Conservation (phyloP, 148 eudicot species). For the Rhododendron williamsianum region DNA sequence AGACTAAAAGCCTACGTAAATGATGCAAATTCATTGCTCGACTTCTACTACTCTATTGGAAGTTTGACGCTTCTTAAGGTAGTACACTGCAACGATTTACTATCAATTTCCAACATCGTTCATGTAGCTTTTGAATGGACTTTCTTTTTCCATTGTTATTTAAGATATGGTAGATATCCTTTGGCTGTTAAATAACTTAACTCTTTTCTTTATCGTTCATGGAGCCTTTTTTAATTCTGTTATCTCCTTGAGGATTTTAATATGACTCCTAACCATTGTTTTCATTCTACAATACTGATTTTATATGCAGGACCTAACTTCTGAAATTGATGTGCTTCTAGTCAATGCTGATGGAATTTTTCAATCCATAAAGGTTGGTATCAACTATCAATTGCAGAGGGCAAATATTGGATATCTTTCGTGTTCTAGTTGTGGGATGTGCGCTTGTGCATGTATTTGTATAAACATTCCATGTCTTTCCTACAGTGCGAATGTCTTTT, state of each 20-base stretch:
- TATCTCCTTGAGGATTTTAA: background rate
- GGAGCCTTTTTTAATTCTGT: no score
- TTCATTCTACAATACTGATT: background rate
- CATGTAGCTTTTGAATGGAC: background rate
- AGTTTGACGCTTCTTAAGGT: constrained; percentile 72
- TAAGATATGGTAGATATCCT: background rate
- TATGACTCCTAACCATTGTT: background rate
- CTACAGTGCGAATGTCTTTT: background rate
- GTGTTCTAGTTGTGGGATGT: background rate
- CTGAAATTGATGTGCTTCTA: constrained; percentile 54
- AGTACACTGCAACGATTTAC: background rate
- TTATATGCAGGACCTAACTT: constrained; percentile 49
- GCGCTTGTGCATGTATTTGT: background rate
- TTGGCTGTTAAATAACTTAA: background rate
- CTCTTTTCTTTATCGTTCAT: no score
- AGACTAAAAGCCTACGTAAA: constrained; percentile 53
- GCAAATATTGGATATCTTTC: background rate
- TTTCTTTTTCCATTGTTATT: background rate
- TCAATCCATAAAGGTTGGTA: constrained; percentile 70
- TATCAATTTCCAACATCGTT: background rate
- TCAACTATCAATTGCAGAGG: background rate
- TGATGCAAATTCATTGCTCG: constrained; percentile 57
- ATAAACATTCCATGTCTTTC: no score
- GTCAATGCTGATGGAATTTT: constrained; percentile 58
- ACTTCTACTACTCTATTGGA: constrained; percentile 69